Evolutionary conservation across 345 rosid species (phyloP).

Genomic region (Diplotaxis tenuifolia): DNA sequence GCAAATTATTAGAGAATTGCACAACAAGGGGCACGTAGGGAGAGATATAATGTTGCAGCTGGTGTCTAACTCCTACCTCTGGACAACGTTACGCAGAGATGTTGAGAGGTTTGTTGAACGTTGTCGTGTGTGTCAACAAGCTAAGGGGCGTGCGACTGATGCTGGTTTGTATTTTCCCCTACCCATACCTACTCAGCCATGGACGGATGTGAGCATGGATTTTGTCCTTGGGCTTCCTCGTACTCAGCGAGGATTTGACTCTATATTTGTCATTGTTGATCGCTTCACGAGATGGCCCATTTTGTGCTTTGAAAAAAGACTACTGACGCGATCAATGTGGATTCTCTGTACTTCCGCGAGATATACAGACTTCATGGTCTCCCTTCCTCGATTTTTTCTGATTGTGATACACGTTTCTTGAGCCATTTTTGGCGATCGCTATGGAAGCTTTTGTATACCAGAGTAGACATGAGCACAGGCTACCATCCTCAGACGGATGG

Average conservation of each 20-base stretch:
- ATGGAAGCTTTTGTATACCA: not conserved
- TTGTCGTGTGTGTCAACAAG: not conserved
- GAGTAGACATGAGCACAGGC: not conserved
- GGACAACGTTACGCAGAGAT: not conserved
- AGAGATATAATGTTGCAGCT: not conserved
- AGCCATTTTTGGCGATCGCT: not conserved
- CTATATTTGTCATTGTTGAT: not conserved
- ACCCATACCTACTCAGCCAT: not conserved
- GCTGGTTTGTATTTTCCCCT: not conserved
- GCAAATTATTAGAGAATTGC: not conserved
- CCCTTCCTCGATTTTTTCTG: not conserved
- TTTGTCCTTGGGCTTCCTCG: not conserved
- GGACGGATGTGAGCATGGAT: too few relatives aligned
- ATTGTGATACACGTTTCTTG: not conserved
- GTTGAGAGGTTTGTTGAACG: not conserved
- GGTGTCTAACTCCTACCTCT: not conserved
- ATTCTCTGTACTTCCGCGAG: not conserved
- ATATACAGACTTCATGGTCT: not conserved
- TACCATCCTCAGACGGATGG: not conserved
- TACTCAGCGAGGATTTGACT: not conserved
- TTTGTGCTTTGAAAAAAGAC: not conserved
- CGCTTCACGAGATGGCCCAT: not conserved
- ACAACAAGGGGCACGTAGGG: not conserved
- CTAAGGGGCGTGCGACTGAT: not conserved
- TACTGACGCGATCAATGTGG: not conserved